phyloP scores from a whole-genome alignment of 1,139 yeast genomes.

The Blastobotrys petasosporus region DNA sequence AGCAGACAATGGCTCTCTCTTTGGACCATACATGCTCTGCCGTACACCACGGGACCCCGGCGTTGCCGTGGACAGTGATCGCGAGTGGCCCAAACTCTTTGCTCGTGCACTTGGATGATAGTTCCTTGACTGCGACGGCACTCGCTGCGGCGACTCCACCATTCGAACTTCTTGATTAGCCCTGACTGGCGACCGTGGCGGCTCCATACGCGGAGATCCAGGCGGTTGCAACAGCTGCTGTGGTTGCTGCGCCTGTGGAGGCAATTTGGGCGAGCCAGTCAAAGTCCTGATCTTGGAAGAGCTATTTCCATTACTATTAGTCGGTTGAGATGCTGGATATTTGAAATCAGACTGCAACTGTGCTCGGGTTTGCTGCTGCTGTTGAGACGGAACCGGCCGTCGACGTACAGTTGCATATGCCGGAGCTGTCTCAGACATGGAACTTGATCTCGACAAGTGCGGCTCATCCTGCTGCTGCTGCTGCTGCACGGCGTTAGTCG shows the following conservation, averaged over 20 bases:
- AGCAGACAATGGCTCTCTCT: conserved; percentile 34
- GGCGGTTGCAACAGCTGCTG: conserved; percentile 3
- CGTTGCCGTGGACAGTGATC: conserved; percentile 25
- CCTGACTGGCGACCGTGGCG: conserved; percentile 8
- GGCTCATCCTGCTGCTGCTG: no score
- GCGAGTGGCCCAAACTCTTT: conserved; percentile 71
- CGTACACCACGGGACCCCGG: conserved; percentile 9
- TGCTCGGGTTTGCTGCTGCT: conserved; percentile 6
- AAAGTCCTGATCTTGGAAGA: conserved; percentile 6
- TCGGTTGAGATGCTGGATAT: conserved; percentile 15
- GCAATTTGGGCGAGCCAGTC: conserved; percentile 5
- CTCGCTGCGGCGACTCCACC: background rate
- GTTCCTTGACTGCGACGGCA: conserved; percentile 21
- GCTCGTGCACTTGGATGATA: conserved; percentile 86
- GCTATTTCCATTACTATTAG: conserved; percentile 5
- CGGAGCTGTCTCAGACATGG: no score
- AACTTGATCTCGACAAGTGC: background rate
- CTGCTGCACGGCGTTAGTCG: no score
- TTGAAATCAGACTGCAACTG: conserved; percentile 18
- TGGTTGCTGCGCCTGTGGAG: conserved; percentile 10
- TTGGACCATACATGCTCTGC: conserved; percentile 15
- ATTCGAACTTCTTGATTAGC: background rate
- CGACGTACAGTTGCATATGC: conserved; percentile 1
- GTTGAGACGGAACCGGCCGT: conserved; percentile 2
- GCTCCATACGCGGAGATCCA: background rate